A percentile compares a stretch with the other conserved stretches of the same genome.
phyloP scores from a whole-genome alignment of 106 monocot genomes.

The Dactylorhiza incarnata region DNA sequence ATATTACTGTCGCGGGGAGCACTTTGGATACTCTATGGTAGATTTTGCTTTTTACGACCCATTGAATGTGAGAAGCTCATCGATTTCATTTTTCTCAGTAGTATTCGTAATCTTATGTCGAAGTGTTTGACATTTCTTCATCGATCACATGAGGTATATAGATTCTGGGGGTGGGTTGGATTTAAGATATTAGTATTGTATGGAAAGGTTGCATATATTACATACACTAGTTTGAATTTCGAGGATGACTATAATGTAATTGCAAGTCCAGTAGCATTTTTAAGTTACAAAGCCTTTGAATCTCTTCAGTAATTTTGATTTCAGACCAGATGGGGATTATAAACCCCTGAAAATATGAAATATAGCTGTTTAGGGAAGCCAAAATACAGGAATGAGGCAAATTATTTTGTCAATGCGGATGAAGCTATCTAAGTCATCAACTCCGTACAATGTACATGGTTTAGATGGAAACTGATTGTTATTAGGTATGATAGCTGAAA shows the following conservation, averaged over 20 bases:
- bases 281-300: background rate
- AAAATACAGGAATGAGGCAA: too few relatives aligned
- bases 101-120: background rate
- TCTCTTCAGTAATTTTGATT: too few relatives aligned
- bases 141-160: background rate
- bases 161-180: background rate
- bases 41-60: background rate
- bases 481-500: too few relatives aligned
- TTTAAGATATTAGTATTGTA: background rate
- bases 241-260: background rate
- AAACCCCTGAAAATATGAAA: too few relatives aligned
- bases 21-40: background rate
- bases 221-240: background rate
- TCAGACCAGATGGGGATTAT: too few relatives aligned
- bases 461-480: too few relatives aligned
- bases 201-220: background rate
- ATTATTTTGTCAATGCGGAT: too few relatives aligned
- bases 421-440: too few relatives aligned
- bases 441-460: too few relatives aligned
- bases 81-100: background rate
- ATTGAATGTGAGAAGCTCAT: background rate
- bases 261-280: background rate
- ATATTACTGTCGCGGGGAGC: background rate
- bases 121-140: background rate
- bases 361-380: too few relatives aligned